Percentiles rank a stretch among this genome's conserved stretches.
These are phyloP conservation scores for Scedosporium aurantiacum DNA, from an alignment of 2,329 filamentous ascomycete genomes.

Conservation along the genomic window DNA sequence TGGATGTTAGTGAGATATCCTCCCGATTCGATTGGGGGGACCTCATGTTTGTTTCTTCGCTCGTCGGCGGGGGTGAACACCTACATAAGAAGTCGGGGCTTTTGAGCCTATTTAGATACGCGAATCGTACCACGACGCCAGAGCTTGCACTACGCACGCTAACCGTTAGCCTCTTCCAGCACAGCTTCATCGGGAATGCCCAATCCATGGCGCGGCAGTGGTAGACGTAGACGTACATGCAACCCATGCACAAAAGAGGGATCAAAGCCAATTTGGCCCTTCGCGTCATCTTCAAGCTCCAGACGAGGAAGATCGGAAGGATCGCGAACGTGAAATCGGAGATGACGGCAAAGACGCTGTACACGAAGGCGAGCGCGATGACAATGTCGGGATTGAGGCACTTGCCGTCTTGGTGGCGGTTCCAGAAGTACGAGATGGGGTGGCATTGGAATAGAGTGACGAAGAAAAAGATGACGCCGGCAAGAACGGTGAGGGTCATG, in stretches of 20 bases:
- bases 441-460: conserved; percentile 28
- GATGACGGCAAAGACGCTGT: conserved; percentile 36
- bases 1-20: neutral
- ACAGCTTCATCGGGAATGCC: no score
- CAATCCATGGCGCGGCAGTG: neutral
- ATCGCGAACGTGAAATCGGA: conserved; percentile 41
- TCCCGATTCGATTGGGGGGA: neutral
- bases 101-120: conserved; percentile 25
- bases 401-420: conserved; percentile 19
- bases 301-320: conserved; percentile 42
- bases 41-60: neutral
- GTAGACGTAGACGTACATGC: conserved; percentile 24
- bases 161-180: neutral
- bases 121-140: conserved; percentile 29
- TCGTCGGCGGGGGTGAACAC: conserved; percentile 7
- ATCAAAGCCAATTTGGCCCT: conserved; percentile 40
- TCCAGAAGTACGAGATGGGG: conserved; percentile 30
- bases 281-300: conserved; percentile 41
- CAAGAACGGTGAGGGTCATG: conserved; percentile 23
- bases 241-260: conserved; percentile 44
- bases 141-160: conserved; percentile 25
- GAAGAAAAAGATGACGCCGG: conserved; percentile 29
- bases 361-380: conserved; percentile 39
- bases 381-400: conserved; percentile 33
- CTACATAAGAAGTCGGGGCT: conserved; percentile 32